Conservation (phyloP, 1,284 basidiomycete species). For the Ustilago xerochloae region DNA sequence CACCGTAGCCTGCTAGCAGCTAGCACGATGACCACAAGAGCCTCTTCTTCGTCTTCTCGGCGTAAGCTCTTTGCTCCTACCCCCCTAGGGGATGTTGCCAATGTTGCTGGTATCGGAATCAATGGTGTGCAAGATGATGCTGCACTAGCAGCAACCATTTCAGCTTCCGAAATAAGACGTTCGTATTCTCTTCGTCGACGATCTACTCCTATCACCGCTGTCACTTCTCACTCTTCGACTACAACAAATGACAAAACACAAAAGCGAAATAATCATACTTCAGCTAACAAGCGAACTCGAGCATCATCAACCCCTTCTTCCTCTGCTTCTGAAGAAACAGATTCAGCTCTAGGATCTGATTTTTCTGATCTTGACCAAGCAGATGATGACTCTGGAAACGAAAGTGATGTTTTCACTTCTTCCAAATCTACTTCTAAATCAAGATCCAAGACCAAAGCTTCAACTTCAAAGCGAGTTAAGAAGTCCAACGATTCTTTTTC, state of each 20-base stretch:
- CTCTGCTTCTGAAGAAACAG: conserved; percentile 5
- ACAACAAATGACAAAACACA: background rate
- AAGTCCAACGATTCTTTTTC: too few species aligned
- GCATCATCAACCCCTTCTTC: conserved; percentile 6
- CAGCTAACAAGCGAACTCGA: conserved; percentile 12
- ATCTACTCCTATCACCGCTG: background rate
- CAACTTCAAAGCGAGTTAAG: background rate
- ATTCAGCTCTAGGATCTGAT: conserved; percentile 17
- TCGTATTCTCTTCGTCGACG: conserved; percentile 35
- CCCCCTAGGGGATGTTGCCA: background rate
- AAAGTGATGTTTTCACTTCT: conserved; percentile 22
- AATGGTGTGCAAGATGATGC: conserved; percentile 5
- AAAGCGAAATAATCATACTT: background rate
- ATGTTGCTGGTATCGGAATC: background rate
- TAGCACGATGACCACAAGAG: conserved; percentile 3
- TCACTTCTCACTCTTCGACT: background rate
- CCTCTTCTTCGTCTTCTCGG: conserved; percentile 24
- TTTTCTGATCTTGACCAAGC: conserved; percentile 9
- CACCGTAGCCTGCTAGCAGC: background rate
- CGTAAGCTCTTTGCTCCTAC: conserved; percentile 45
- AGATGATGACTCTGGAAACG: conserved; percentile 3
- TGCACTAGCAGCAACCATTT: conserved; percentile 23
- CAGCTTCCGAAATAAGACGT: conserved; percentile 13
- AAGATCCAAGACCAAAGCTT: conserved; percentile 2
- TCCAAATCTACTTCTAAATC: background rate